Evolutionary conservation across 2,329 filamentous ascomycete genomes (phyloP).

Genomic region (Cercospora sp.): DNA sequence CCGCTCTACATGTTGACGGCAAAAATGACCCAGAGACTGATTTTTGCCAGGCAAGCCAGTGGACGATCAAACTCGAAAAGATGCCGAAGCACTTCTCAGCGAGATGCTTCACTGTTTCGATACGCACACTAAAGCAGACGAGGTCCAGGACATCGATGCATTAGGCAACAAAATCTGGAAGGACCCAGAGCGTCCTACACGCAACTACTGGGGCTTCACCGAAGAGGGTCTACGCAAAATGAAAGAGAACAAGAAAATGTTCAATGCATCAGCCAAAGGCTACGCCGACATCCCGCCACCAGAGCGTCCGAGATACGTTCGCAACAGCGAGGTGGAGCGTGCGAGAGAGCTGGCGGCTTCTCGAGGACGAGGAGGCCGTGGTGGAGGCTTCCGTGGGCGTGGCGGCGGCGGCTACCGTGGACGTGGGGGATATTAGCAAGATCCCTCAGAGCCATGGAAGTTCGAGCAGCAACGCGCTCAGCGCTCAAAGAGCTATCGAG

Average conservation of each 20-base stretch:
- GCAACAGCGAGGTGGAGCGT: slow-evolving; percentile 28
- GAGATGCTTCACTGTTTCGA: slow-evolving; percentile 34
- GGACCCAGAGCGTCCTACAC: slow-evolving; percentile 34
- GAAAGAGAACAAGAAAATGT: slow-evolving; percentile 26
- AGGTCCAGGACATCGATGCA: slow-evolving; percentile 36
- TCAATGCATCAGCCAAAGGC: slow-evolving; percentile 22
- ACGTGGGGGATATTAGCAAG: slow-evolving; percentile 12
- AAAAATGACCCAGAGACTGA: not conserved
- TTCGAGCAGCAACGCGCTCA: not conserved
- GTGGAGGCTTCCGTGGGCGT: slow-evolving; percentile 8
- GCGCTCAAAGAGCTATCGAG: not conserved
- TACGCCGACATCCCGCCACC: slow-evolving; percentile 28
- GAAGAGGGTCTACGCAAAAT: slow-evolving; percentile 30
- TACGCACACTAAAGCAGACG: slow-evolving; percentile 32
- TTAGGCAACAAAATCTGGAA: slow-evolving; percentile 39
- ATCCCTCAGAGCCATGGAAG: not conserved
- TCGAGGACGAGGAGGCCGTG: slow-evolving; percentile 19
- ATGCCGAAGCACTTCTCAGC: slow-evolving; percentile 29
- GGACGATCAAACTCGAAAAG: slow-evolving; percentile 24
- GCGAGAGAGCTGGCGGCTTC: slow-evolving; percentile 26
- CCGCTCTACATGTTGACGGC: no score
- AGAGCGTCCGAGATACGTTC: slow-evolving; percentile 15
- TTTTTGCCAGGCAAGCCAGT: slow-evolving; percentile 26
- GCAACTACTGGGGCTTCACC: slow-evolving; percentile 38
- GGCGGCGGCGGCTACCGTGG: slow-evolving; percentile 20